These are phyloP conservation scores for Cornus florida DNA, from an alignment of 148 eudicot species.

Conservation along the genomic window DNA sequence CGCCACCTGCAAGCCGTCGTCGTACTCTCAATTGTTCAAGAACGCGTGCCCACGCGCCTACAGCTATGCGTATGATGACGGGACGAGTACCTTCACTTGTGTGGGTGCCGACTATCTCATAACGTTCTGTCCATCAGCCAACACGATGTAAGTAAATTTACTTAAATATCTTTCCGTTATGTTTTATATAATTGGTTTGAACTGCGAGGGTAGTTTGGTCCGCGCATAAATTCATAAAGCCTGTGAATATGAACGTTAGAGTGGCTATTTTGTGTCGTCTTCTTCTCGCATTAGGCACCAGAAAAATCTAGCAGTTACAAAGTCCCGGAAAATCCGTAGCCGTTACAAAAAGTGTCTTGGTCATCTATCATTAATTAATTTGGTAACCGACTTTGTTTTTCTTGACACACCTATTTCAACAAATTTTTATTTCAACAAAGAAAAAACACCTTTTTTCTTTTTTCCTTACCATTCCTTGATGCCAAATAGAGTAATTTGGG, in stretches of 20 bases:
- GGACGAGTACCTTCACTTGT: constrained; percentile 77
- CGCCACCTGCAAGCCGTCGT: constrained; percentile 64
- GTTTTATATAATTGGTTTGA: background rate
- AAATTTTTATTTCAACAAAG: no score
- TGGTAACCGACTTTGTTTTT: no score
- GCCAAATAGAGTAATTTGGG: no score
- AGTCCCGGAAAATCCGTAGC: background rate
- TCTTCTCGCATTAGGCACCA: no score
- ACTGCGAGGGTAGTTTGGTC: background rate
- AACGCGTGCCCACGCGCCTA: constrained; percentile 77
- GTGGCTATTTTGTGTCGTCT: background rate
- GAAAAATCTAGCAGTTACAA: no score
- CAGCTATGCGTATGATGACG: constrained; percentile 84
- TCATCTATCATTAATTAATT: no score
- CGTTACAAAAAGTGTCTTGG: no score
- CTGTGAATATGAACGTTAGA: background rate
- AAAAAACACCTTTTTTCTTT: no score
- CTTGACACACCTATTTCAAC: no score
- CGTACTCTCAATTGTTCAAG: constrained; percentile 64
- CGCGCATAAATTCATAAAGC: background rate
- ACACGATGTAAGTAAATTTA: constrained; percentile 67
- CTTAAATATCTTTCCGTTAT: background rate
- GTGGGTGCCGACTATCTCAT: constrained; percentile 58
- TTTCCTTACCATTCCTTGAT: no score
- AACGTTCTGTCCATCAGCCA: constrained; percentile 69